Conservation (phyloP, 1,284 basidiomycete species). For the Leccinum pallidistipes region DNA sequence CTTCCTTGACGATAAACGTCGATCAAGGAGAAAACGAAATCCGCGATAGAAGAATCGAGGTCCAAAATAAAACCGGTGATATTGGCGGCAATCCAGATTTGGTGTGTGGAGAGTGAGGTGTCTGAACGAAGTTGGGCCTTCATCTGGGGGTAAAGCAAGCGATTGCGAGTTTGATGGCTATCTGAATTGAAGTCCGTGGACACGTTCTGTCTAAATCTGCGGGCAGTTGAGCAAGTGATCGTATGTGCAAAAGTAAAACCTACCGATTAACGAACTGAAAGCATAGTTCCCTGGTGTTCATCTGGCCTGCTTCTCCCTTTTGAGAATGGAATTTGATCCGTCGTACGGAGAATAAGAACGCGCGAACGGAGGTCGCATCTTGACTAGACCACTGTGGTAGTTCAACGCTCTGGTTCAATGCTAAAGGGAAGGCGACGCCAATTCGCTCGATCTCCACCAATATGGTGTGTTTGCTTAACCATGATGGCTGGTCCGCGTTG, state of each 20-base stretch:
- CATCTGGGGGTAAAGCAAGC: conserved; percentile 79
- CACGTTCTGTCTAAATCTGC: conserved; percentile 75
- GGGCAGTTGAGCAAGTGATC: conserved; percentile 10
- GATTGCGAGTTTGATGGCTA: conserved; percentile 71
- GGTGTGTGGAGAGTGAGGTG: conserved; percentile 48
- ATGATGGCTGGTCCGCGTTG: conserved; percentile 45
- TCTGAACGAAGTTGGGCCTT: conserved; percentile 71
- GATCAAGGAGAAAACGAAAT: conserved; percentile 76
- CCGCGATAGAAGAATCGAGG: conserved; percentile 79
- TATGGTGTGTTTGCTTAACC: conserved; percentile 69
- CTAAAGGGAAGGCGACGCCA: conserved; percentile 84
- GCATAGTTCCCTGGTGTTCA: conserved; percentile 68
- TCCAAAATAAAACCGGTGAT: conserved; percentile 88
- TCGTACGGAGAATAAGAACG: conserved; percentile 82
- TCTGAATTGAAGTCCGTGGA: conserved; percentile 71
- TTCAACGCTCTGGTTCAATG: conserved; percentile 53
- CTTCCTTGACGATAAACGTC: conserved; percentile 86
- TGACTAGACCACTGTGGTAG: conserved; percentile 41
- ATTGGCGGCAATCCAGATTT: conserved; percentile 66
- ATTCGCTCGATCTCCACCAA: conserved; percentile 67
- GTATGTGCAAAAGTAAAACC: conserved; percentile 19
- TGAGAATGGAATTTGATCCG: conserved; percentile 72
- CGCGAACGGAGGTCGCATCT: conserved; percentile 55
- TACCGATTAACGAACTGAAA: conserved; percentile 84
- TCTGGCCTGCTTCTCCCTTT: conserved; percentile 77